Conservation (phyloP, 2,329 filamentous ascomycete genomes). For the Aspergillus carbonarius region DNA sequence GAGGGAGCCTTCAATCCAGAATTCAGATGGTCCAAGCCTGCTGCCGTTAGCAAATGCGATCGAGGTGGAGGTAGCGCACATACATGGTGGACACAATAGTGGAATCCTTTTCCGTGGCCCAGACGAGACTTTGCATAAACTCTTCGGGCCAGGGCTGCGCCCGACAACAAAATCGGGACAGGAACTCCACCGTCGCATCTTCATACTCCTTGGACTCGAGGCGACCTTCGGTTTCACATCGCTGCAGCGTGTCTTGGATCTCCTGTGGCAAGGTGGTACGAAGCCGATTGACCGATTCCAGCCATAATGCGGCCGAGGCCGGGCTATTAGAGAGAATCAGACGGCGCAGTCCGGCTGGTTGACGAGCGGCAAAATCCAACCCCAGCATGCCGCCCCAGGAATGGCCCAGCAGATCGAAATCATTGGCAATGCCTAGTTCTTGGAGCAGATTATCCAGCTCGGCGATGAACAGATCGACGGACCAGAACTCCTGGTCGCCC, state of each 20-base stretch:
- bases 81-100: conserved; percentile 1
- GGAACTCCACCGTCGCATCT: neutral
- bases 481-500: neutral
- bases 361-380: neutral
- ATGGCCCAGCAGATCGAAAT: conserved; percentile 3
- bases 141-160: conserved; percentile 1
- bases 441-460: neutral
- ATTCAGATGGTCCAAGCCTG: conserved; percentile 1
- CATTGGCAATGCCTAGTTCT: neutral
- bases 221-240: neutral
- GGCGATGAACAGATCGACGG: neutral
- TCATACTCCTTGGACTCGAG: conserved; percentile 3
- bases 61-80: neutral
- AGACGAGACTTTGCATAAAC: neutral
- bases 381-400: conserved; percentile 6
- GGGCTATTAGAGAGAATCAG: neutral
- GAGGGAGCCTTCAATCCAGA: neutral
- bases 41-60: neutral
- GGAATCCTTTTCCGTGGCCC: conserved; percentile 1
- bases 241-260: neutral
- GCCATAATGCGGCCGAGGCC: neutral
- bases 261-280: neutral
- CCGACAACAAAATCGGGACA: neutral
- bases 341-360: neutral
- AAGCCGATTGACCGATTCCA: conserved; percentile 1